Base-by-base conservation (phyloP, 306 rosid species). In the Pyrus bretschneideri region DNA sequence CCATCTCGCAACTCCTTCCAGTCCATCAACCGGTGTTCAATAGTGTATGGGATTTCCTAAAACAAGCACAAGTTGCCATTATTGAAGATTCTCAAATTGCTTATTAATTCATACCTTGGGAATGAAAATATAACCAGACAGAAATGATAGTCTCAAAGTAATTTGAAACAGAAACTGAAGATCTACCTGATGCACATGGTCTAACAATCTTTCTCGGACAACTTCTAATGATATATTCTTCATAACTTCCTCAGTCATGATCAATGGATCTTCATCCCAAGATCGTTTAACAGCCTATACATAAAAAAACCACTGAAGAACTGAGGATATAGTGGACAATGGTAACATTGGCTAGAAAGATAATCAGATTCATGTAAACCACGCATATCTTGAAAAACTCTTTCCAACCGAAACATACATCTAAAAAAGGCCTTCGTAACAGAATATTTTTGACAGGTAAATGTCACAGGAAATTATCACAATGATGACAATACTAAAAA, bases 1-100 rank as follows among this genome's bases (percentile, higher is more conserved):
- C 97, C 99, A 51, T 95, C 85, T 74, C 97, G 89, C 75, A 95
- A 78, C 86, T 95, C 97, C 85, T 92, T 95, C 99, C 97, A 92
- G 69, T 80, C 99, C 13, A 92, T 76, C 86, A 95, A 82, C 30
- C 93, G 91, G 69, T 95, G 99, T 70, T 92, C 92, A 64, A 95
- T 80, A 66, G 84, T 88, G 27, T 95, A 95, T 5, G 99, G 97
- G 71, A 95, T 89, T 92, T 95, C 97, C 99, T 95, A 85, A 78
- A 80, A 79, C 3, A 69, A 69, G 73, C 77, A 78, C 6, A 64
- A 57, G 54, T 42, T 19, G 67, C 74, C 75, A 79, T 78, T 62
- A 75, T 70, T 69, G 58, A 70, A 80, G 52, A 78, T 64, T 25
- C 13, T 58, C 42, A 67, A 78, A 83, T 27, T 58, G 15, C 21